A percentile compares a stretch with the other conserved stretches of the same genome.
phyloP scores from a whole-genome alignment of 83 land plant species.

The Picea abies region DNA sequence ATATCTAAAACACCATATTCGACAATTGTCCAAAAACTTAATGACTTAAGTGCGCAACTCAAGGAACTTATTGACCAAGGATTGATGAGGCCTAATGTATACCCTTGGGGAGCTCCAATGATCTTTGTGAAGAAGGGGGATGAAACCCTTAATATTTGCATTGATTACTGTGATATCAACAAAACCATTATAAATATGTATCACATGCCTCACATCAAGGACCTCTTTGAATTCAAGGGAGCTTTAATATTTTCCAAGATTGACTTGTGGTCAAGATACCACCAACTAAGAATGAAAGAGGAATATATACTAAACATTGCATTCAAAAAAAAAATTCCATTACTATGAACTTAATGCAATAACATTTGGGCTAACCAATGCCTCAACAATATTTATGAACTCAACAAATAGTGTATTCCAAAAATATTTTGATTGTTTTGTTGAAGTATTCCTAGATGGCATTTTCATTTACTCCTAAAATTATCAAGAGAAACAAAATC shows the following conservation, averaged over 20 bases:
- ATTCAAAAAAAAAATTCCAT: background rate
- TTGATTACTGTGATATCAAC: background rate
- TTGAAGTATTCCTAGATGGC: conserved; percentile 10
- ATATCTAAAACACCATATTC: background rate
- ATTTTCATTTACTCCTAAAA: background rate
- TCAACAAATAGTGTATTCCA: background rate
- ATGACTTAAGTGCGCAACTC: background rate
- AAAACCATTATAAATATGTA: background rate
- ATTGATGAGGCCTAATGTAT: background rate
- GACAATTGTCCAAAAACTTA: background rate
- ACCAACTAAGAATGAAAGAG: background rate
- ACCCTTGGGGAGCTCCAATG: background rate
- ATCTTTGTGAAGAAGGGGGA: conserved; percentile 10
- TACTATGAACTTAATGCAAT: background rate
- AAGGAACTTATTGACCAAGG: background rate
- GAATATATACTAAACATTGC: background rate
- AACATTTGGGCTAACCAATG: conserved; percentile 2
- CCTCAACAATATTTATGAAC: background rate
- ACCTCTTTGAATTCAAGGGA: conserved; percentile 1
- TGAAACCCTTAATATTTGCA: background rate
- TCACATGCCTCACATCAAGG: conserved; percentile 1
- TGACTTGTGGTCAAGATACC: background rate
- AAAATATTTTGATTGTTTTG: background rate
- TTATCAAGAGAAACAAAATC: no score
- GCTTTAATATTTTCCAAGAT: background rate